Evolutionary conservation across 495 filamentous ascomycete species (phyloP), one percentile per base, ranked within the genome.

Genomic region (Parmelia sp.): DNA sequence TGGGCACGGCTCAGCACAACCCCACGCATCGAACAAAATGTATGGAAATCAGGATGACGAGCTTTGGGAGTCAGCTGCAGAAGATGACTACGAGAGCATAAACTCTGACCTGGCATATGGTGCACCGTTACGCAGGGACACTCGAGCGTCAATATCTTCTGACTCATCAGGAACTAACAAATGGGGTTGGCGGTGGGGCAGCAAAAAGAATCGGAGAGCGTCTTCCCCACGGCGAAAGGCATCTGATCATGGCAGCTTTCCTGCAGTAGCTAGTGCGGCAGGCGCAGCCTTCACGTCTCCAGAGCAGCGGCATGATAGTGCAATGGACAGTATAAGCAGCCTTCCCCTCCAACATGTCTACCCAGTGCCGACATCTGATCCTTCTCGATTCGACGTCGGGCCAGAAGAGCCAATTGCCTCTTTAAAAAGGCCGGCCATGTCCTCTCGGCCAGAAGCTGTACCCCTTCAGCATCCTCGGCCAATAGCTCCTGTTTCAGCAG

Each of bases 1-100:
- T 33, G 62, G 29, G 8, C 27, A 33, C 58, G 55, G 21, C 60
- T 53, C 49, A 42, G 49, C 5, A 65, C 53, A 64, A 36, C 35
- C 55, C 19, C 37, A 49, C 57, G 60, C 72, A 39, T 67, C 71
- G 11, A 70, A 73, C 44, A 71, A 73, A 56, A 65, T 71, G 21
- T 75, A 76, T 33, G 73, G 68, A 35, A 71, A 37, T 47, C 51
- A 64, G 4, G 75, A 78, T 19, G 81, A 84, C 36, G 84, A 83
- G n/a, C 80, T 75, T n/a, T 88, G 85, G 86, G 80, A 86, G 57
- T 83, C 84, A 69, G 79, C 82, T 31, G 83, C 83, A 1, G 80
- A 80, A 36, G 80, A 78, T 36, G 80, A 83, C 17, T 77, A 57
- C 14, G 45, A 78, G 8, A 80, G 78, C 70, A 74, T 73, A n/a